phyloP scores from a whole-genome alignment of 371 early-diverging fungal species.

The Funneliformis caledonium region DNA sequence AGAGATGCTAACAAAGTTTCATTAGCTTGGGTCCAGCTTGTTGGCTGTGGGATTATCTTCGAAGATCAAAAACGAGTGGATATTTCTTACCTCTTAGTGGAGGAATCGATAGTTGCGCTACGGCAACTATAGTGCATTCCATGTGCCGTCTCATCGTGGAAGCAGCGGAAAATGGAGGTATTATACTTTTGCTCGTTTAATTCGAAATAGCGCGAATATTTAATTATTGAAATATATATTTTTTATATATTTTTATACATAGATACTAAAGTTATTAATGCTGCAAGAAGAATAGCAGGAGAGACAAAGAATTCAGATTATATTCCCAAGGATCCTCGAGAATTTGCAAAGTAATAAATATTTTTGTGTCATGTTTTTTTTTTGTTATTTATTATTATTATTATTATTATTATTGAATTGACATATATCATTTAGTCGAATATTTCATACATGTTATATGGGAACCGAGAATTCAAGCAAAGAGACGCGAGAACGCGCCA shows the following conservation, averaged over 20 bases:
- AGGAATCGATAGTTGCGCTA: constrained; percentile 96
- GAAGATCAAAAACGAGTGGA: constrained; percentile 87
- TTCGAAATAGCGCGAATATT: neutral
- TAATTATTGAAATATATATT: neutral
- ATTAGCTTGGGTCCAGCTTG: constrained; percentile 92
- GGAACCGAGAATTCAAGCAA: constrained; percentile 87
- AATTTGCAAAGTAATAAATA: constrained; percentile 69
- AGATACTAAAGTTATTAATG: constrained; percentile 73
- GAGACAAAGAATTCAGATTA: constrained; percentile 58
- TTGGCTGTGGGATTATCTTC: constrained; percentile 99
- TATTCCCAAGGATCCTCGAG: constrained; percentile 78
- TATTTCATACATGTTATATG: constrained; percentile 97
- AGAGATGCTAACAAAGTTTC: neutral
- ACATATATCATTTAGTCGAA: constrained; percentile 50
- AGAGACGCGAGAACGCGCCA: constrained; percentile 87
- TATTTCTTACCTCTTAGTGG: constrained; percentile 97
- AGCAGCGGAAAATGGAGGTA: constrained; percentile 65
- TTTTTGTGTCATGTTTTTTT: too few relatives aligned
- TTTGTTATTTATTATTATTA: neutral
- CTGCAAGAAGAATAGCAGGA: constrained; percentile 74
- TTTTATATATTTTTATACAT: constrained; percentile 38
- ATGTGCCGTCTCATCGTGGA: constrained; percentile 92
- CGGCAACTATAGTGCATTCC: constrained; percentile 90
- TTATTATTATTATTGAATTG: neutral
- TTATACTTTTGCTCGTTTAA: too few relatives aligned